Percentiles rank a stretch among this genome's conserved stretches.
phyloP scores from a whole-genome alignment of 2,329 filamentous ascomycete genomes.

The Sporothrix globosa region DNA sequence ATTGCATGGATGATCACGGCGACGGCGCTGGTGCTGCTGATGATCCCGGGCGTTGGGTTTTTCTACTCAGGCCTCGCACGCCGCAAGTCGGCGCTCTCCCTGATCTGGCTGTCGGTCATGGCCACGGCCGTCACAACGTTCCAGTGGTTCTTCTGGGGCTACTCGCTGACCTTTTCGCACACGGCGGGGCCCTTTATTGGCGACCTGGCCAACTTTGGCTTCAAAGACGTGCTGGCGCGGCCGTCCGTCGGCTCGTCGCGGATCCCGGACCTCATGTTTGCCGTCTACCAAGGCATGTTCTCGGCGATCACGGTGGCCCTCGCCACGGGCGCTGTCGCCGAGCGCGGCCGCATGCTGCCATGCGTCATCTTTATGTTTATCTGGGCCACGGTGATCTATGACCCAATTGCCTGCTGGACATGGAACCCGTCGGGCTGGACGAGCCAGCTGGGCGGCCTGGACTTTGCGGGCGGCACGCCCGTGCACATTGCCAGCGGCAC shows the following conservation, averaged over 20 bases:
- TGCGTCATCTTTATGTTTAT: conserved; percentile 69
- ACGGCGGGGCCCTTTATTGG: conserved; percentile 75
- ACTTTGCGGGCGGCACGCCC: conserved; percentile 75
- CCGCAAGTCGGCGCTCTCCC: conserved; percentile 82
- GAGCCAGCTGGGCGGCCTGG: conserved; percentile 67
- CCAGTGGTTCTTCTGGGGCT: conserved; percentile 96
- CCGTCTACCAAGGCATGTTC: conserved; percentile 87
- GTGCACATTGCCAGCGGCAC: conserved; percentile 75
- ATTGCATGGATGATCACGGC: conserved; percentile 25
- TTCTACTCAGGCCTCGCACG: conserved; percentile 92
- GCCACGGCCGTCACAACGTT: conserved; percentile 80
- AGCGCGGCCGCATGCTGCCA: conserved; percentile 65
- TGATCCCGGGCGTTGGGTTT: conserved; percentile 84
- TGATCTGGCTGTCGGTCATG: conserved; percentile 92
- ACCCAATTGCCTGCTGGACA: conserved; percentile 75
- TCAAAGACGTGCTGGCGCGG: conserved; percentile 72
- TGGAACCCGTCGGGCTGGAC: conserved; percentile 77
- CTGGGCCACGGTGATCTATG: conserved; percentile 73
- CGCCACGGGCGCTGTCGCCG: conserved; percentile 62
- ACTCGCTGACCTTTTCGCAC: conserved; percentile 81
- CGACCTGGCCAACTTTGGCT: conserved; percentile 76
- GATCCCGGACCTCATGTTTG: conserved; percentile 83
- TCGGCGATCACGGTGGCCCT: conserved; percentile 81
- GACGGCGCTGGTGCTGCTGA: conserved; percentile 29
- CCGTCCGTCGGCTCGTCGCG: conserved; percentile 73